Base-by-base conservation (phyloP, 2,329 filamentous ascomycete species). In the Pezicula rhizophila region DNA sequence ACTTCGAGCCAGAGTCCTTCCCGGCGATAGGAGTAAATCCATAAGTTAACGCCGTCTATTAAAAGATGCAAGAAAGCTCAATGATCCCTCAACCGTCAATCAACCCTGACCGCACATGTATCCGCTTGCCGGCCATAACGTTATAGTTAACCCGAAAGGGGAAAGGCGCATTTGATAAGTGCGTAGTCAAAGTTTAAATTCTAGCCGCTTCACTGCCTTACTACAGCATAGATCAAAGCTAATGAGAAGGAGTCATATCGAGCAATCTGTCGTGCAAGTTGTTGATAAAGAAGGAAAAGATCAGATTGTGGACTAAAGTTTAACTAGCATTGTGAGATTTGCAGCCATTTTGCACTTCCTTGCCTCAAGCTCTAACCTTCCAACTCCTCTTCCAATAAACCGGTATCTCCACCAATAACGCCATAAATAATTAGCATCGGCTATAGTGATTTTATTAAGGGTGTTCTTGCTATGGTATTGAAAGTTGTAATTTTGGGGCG, bases 401-500 rank as follows among this genome's bases (percentile, higher is more conserved):
- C 28, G n/a, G 23, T 45, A 45, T 33, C 26, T 34, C 26, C 26
- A 33, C 14, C 28, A 45, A 45, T 34, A 45, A 45, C 42, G 26
- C 42, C 23, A 45, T 45, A 34, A 34, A n/a, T 20, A 45, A 45
- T 33, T 31, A 45, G n/a, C n/a, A 31, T 14, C n/a, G 26, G 10
- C 28, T 15, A 34, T 45, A 34, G 15, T 34, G n/a, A 14, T 33
- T 31, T 45, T 23, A 45, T 28, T 34, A 8, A 7, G 14, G n/a
- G 28, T 34, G 42, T 33, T 31, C 28, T 45, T 45, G 23, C n/a
- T 34, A 34, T 34, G 31, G 31, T 34, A 34, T 34, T 34, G 31
- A 34, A 8, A 40, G 10, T 40, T 35, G n/a, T 39, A 51, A 45
- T 35, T 45, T 47, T 5, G 45, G 41, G 33, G 49, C 51, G 10